Percentiles rank a stretch among this genome's conserved stretches.
Evolutionary conservation across 2,329 filamentous ascomycete species (phyloP).

Genomic region (Amesomyces nigricolor): DNA sequence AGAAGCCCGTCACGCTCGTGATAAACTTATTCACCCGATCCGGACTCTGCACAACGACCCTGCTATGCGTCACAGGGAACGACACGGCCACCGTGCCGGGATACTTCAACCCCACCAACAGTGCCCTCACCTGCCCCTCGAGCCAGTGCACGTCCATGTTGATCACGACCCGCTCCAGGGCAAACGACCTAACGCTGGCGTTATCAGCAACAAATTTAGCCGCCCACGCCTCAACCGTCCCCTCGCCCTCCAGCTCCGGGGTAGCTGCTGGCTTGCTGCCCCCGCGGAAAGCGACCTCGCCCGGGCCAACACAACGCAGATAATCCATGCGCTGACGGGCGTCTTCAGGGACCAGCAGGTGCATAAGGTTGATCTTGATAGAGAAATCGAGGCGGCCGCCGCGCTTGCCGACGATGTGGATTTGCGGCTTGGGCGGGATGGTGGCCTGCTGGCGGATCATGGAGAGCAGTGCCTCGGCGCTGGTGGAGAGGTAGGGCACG

Average conservation of each 20-base stretch:
- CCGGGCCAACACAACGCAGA: conserved; percentile 44
- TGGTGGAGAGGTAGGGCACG: conserved; percentile 44
- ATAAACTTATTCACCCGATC: conserved; percentile 51
- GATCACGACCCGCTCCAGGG: conserved; percentile 46
- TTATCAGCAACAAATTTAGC: conserved; percentile 42
- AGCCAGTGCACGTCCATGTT: conserved; percentile 52
- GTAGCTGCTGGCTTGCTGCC: conserved; percentile 38
- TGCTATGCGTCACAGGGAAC: conserved; percentile 46
- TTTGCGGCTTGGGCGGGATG: conserved; percentile 50
- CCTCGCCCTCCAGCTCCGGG: conserved; percentile 35
- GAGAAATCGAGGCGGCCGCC: conserved; percentile 43
- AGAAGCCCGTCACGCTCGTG: conserved; percentile 46
- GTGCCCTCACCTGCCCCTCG: conserved; percentile 48
- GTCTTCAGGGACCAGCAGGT: conserved; percentile 45
- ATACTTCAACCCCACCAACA: conserved; percentile 46
- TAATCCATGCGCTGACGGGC: conserved; percentile 45
- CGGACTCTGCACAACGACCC: conserved; percentile 45
- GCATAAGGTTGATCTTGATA: conserved; percentile 51
- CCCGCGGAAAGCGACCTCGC: conserved; percentile 47
- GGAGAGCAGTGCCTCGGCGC: conserved; percentile 40
- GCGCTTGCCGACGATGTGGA: conserved; percentile 44
- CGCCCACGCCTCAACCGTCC: conserved; percentile 46
- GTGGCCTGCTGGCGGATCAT: conserved; percentile 45
- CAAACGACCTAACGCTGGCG: conserved; percentile 43
- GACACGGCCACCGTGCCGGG: conserved; percentile 44